phyloP scores from a whole-genome alignment of 2,329 filamentous ascomycete species.

The Ramularia collo-cygni region DNA sequence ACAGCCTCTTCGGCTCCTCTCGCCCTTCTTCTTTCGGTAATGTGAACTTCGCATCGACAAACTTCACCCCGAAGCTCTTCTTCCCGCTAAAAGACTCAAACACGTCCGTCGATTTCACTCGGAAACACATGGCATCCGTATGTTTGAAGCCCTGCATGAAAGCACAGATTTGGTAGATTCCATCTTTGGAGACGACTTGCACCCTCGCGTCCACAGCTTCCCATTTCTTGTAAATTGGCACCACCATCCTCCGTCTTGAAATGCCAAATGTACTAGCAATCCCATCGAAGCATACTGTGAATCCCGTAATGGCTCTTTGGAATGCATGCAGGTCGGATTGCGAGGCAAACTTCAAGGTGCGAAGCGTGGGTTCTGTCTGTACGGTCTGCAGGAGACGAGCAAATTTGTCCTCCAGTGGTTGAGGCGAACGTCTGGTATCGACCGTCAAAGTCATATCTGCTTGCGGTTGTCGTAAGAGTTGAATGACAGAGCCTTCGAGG shows the following conservation, averaged over 20 bases:
- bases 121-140: slow-evolving; percentile 82
- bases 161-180: slow-evolving; percentile 67
- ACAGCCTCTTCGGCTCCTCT: slow-evolving; percentile 57
- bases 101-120: slow-evolving; percentile 73
- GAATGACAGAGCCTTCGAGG: slow-evolving; percentile 49
- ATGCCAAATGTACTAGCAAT: slow-evolving; percentile 71
- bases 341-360: slow-evolving; percentile 51
- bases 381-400: slow-evolving; percentile 54
- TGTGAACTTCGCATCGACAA: slow-evolving; percentile 87
- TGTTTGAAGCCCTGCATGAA: slow-evolving; percentile 87
- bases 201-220: slow-evolving; percentile 73
- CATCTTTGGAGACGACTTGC: slow-evolving; percentile 71
- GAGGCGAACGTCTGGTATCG: slow-evolving; percentile 34
- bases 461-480: slow-evolving; percentile 65
- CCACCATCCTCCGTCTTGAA: slow-evolving; percentile 66
- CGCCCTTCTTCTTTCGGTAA: slow-evolving; percentile 53
- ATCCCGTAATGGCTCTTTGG: slow-evolving; percentile 72
- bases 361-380: slow-evolving; percentile 56
- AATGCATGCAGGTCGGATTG: slow-evolving; percentile 64
- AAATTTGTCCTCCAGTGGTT: slow-evolving; percentile 49
- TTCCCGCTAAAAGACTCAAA: slow-evolving; percentile 54
- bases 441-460: slow-evolving; percentile 70
- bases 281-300: slow-evolving; percentile 50
- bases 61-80: slow-evolving; percentile 63
- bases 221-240: slow-evolving; percentile 92